phyloP scores from a whole-genome alignment of 768 basidiomycete genomes.

The Auriscalpium orientale region DNA sequence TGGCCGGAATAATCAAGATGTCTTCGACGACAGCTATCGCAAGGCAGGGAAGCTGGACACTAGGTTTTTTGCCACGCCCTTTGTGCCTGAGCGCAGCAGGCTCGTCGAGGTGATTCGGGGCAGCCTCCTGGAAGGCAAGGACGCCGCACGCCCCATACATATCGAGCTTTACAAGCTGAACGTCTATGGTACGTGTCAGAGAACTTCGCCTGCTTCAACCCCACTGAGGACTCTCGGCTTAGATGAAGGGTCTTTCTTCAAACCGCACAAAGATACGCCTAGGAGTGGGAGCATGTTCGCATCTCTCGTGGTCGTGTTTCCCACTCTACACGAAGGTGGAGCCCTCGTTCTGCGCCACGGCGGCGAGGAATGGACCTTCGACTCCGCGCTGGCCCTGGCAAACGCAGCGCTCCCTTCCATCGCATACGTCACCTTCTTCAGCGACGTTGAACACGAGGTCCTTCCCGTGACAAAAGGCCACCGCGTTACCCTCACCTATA shows the following conservation, averaged over 20 bases:
- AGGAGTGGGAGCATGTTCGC: conserved; percentile 39
- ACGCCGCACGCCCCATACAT: conserved; percentile 15
- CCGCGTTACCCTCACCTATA: conserved; percentile 39
- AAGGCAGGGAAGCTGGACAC: conserved; percentile 39
- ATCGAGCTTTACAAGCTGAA: conserved; percentile 39
- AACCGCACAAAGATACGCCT: conserved; percentile 42
- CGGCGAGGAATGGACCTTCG: conserved; percentile 29
- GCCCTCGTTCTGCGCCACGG: conserved; percentile 29
- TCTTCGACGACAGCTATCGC: conserved; percentile 37
- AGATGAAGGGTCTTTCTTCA: conserved; percentile 42
- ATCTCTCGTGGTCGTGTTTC: conserved; percentile 43
- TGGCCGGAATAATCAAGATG: conserved; percentile 28
- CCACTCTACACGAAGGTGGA: conserved; percentile 39
- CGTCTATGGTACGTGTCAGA: conserved; percentile 30
- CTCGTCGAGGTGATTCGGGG: conserved; percentile 22
- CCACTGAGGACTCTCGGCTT: background rate
- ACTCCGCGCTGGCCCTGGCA: conserved; percentile 24
- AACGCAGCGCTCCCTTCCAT: conserved; percentile 12
- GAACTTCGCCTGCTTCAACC: too few relatives aligned
- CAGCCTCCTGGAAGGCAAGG: conserved; percentile 18
- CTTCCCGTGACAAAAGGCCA: conserved; percentile 32
- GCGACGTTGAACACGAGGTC: conserved; percentile 41
- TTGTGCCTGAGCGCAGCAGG: conserved; percentile 23
- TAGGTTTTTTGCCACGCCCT: conserved; percentile 26
- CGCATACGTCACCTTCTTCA: conserved; percentile 35